Evolutionary conservation across 257 asterid species (phyloP).

Genomic region (Primulina tabacum): DNA sequence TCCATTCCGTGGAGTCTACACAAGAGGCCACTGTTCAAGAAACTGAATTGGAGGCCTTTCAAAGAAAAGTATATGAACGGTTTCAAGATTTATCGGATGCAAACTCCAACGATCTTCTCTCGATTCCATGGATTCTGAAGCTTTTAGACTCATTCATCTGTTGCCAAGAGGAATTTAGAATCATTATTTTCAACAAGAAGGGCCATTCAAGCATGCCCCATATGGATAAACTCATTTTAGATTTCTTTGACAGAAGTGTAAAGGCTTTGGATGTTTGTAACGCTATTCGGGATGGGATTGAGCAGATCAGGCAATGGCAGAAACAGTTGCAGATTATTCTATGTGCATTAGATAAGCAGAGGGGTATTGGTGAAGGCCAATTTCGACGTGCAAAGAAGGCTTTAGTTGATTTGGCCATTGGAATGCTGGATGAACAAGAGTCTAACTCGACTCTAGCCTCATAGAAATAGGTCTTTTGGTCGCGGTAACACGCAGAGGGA

Average conservation of each 20-base stretch:
- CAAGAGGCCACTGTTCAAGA: slow-evolving; percentile 46
- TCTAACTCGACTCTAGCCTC: slow-evolving; percentile 45
- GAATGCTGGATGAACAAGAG: slow-evolving; percentile 85
- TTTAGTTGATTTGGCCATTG: slow-evolving; percentile 57
- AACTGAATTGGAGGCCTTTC: slow-evolving; percentile 60
- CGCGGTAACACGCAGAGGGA: slow-evolving; percentile 45
- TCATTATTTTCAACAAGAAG: slow-evolving; percentile 46
- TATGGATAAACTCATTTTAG: slow-evolving; percentile 58
- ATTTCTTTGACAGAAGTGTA: slow-evolving; percentile 76
- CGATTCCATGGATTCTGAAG: slow-evolving; percentile 72
- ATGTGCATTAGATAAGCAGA: slow-evolving; percentile 69
- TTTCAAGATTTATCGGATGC: slow-evolving; percentile 45
- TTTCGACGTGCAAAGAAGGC: slow-evolving; percentile 89
- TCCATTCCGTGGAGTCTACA: slow-evolving; percentile 69
- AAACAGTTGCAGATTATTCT: slow-evolving; percentile 76
- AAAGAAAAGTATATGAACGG: slow-evolving; percentile 53
- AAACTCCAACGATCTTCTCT: slow-evolving; percentile 48
- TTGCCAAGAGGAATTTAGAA: slow-evolving; percentile 82
- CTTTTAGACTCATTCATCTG: slow-evolving; percentile 62
- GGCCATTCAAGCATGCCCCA: slow-evolving; percentile 44
- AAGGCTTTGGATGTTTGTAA: slow-evolving; percentile 90
- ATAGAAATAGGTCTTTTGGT: slow-evolving; percentile 81
- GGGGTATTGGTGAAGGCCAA: slow-evolving; percentile 79
- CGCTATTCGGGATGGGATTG: slow-evolving; percentile 90
- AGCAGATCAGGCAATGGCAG: slow-evolving; percentile 84